phyloP scores from a whole-genome alignment of 129 eudicot species.

The Mikania micrantha region DNA sequence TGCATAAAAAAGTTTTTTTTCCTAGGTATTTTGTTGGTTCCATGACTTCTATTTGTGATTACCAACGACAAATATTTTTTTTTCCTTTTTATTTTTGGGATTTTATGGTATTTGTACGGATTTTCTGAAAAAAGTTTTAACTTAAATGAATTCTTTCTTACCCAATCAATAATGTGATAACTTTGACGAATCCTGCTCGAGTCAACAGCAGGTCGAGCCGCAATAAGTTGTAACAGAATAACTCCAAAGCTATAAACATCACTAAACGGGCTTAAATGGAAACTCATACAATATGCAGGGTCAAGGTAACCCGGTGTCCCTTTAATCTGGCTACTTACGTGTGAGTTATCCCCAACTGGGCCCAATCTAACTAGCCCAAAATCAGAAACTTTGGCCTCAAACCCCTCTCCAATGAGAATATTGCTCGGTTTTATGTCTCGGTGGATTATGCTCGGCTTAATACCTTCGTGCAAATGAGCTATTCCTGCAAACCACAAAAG shows the following conservation, averaged over 20 bases:
- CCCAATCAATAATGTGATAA: slow-evolving; percentile 71
- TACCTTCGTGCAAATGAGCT: slow-evolving; percentile 74
- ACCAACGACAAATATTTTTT: too few species aligned
- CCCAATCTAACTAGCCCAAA: slow-evolving; percentile 75
- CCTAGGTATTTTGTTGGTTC: too few species aligned
- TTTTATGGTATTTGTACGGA: too few species aligned
- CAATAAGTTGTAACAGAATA: slow-evolving; percentile 66
- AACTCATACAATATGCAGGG: slow-evolving; percentile 74
- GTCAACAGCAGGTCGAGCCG: slow-evolving; percentile 75
- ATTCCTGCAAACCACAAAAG: slow-evolving; percentile 38
- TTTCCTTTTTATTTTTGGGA: too few species aligned
- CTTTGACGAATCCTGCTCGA: slow-evolving; percentile 28
- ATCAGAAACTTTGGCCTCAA: slow-evolving; percentile 79
- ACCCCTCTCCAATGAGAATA: slow-evolving; percentile 61
- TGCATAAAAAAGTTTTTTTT: too few species aligned
- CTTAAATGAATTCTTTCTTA: slow-evolving; percentile 12
- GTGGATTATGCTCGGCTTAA: slow-evolving; percentile 66
- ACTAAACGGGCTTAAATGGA: slow-evolving; percentile 62
- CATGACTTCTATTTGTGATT: too few species aligned
- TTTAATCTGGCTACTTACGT: slow-evolving; percentile 70
- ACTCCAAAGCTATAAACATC: slow-evolving; percentile 87
- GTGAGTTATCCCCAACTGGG: slow-evolving; percentile 64
- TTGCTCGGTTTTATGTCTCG: slow-evolving; percentile 82
- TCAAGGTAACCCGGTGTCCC: slow-evolving; percentile 84
- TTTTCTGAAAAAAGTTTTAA: too few species aligned